A percentile compares a stretch with the other conserved stretches of the same genome.
phyloP scores from a whole-genome alignment of 352 stramenopile species.

The Globisporangium lucens region DNA sequence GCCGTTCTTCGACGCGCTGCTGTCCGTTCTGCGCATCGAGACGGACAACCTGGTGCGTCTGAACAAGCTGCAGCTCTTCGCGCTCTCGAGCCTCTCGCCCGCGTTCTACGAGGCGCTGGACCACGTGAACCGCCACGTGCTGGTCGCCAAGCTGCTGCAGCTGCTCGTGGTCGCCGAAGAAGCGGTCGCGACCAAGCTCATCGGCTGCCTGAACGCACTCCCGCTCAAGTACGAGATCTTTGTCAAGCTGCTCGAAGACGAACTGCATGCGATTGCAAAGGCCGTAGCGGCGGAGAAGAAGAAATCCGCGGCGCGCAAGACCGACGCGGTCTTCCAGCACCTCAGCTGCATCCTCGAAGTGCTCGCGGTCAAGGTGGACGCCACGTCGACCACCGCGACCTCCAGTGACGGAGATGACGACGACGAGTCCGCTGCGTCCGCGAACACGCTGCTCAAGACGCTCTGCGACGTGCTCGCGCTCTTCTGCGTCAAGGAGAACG shows the following conservation, averaged over 20 bases:
- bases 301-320: conserved; percentile 14
- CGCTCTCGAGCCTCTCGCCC: conserved; percentile 34
- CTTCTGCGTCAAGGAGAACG: conserved; percentile 50
- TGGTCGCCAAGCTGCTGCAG: conserved; percentile 47
- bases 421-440: conserved; percentile 26
- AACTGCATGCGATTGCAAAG: conserved; percentile 19
- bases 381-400: conserved; percentile 9
- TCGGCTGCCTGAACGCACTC: conserved; percentile 47
- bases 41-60: conserved; percentile 28
- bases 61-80: conserved; percentile 41
- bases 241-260: conserved; percentile 44
- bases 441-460: conserved; percentile 42
- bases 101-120: conserved; percentile 51
- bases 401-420: conserved; percentile 16
- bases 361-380: conserved; percentile 65
- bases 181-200: conserved; percentile 50
- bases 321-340: conserved; percentile 33
- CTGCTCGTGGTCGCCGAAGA: conserved; percentile 66
- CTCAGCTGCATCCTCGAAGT: conserved; percentile 80
- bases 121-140: conserved; percentile 38
- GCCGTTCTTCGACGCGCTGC: conserved; percentile 48
- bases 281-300: not conserved
- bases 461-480: conserved; percentile 57
- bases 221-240: conserved; percentile 57
- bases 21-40: conserved; percentile 44